phyloP scores from a whole-genome alignment of 768 basidiomycete species.

The Termitomyces sp. region DNA sequence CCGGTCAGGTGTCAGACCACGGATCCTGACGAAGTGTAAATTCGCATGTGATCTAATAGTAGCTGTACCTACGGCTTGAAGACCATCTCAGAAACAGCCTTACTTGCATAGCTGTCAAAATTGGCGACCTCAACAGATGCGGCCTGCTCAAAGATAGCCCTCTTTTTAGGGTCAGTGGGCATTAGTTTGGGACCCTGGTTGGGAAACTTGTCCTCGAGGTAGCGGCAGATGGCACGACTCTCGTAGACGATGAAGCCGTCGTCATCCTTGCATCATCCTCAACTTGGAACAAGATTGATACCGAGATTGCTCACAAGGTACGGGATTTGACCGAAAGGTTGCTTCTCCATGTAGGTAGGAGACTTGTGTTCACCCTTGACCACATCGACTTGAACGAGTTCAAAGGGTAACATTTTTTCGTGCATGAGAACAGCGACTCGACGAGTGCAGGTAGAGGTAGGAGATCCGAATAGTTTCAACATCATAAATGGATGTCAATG shows the following conservation, averaged over 20 bases:
- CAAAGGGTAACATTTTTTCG: slow-evolving; percentile 55
- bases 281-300: neutral
- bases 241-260: slow-evolving; percentile 60
- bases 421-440: slow-evolving; percentile 46
- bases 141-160: slow-evolving; percentile 41
- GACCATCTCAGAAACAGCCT: slow-evolving; percentile 42
- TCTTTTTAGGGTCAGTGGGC: slow-evolving; percentile 39
- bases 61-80: slow-evolving; percentile 40
- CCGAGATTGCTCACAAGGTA: slow-evolving; percentile 34
- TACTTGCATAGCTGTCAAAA: slow-evolving; percentile 39
- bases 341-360: slow-evolving; percentile 35
- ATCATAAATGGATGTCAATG: slow-evolving; percentile 27
- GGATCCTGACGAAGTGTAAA: neutral
- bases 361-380: slow-evolving; percentile 42
- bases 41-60: too few species aligned
- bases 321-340: slow-evolving; percentile 66
- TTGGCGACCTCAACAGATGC: slow-evolving; percentile 46
- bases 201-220: slow-evolving; percentile 51
- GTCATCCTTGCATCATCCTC: slow-evolving; percentile 29
- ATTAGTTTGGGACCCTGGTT: slow-evolving; percentile 45
- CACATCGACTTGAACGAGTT: slow-evolving; percentile 40
- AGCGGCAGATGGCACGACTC: slow-evolving; percentile 56
- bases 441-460: slow-evolving; percentile 41
- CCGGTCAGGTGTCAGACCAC: slow-evolving; percentile 7
- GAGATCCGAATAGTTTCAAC: slow-evolving; percentile 35